Percentiles rank a stretch among this genome's conserved stretches.
Evolutionary conservation across 257 asterid species (phyloP).

Genomic region (Cinchona pubescens): DNA sequence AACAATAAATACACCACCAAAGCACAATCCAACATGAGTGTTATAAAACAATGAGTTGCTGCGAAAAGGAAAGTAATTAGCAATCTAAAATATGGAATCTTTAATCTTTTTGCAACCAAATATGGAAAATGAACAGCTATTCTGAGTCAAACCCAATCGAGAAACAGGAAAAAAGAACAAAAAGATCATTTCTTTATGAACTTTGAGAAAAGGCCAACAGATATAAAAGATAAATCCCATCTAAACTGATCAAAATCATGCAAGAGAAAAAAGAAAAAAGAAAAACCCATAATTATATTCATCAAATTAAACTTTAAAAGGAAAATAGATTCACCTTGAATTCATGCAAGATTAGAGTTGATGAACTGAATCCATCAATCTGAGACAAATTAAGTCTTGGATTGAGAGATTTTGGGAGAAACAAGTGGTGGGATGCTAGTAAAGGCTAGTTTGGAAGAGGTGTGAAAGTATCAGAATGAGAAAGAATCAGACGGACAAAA

Average conservation of each 20-base stretch:
- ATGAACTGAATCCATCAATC: slow-evolving; percentile 8
- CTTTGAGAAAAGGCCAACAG: background rate
- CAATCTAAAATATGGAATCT: background rate
- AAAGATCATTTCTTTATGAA: background rate
- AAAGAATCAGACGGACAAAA: background rate
- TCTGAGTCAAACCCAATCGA: background rate
- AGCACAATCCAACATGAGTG: background rate
- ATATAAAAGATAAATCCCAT: background rate
- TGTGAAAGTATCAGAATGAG: background rate
- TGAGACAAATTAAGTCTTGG: background rate
- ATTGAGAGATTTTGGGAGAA: background rate
- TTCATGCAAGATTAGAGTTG: slow-evolving; percentile 7
- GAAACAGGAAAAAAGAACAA: background rate
- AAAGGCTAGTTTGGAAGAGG: too few species aligned
- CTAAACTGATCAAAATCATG: background rate
- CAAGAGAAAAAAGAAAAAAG: too few species aligned
- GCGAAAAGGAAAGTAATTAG: background rate
- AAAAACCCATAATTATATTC: background rate
- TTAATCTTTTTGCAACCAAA: background rate
- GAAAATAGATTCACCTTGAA: slow-evolving; percentile 11
- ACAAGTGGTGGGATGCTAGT: background rate
- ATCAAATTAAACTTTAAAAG: background rate
- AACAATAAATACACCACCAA: background rate
- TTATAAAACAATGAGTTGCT: too few species aligned
- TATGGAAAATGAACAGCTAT: background rate